phyloP scores from a whole-genome alignment of 768 basidiomycete species.

The Suillus luteus region DNA sequence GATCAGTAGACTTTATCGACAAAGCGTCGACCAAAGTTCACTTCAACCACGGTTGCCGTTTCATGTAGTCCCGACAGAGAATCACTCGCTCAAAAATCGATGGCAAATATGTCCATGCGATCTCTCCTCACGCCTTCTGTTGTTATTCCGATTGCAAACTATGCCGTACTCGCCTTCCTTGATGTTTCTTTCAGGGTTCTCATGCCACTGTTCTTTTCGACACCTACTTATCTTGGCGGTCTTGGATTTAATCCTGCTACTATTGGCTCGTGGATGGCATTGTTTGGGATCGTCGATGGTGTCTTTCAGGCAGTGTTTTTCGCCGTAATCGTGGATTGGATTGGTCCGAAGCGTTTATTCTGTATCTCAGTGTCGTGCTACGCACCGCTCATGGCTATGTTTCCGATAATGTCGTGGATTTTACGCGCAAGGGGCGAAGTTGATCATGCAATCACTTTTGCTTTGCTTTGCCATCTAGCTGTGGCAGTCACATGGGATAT shows the following conservation, averaged over 20 bases:
- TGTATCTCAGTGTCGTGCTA: slow-evolving; percentile 39
- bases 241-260: slow-evolving; percentile 40
- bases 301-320: slow-evolving; percentile 43
- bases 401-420: slow-evolving; percentile 47
- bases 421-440: slow-evolving; percentile 36
- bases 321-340: slow-evolving; percentile 37
- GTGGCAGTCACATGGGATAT: slow-evolving; percentile 39
- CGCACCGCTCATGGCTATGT: slow-evolving; percentile 41
- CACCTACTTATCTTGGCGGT: slow-evolving; percentile 45
- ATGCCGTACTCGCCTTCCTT: slow-evolving; percentile 42
- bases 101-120: slow-evolving; percentile 33
- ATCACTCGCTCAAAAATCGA: background rate
- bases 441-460: slow-evolving; percentile 36
- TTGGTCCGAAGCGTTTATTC: slow-evolving; percentile 47
- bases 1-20: slow-evolving; percentile 4
- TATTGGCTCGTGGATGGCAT: slow-evolving; percentile 44
- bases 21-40: background rate
- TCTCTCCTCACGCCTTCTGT: slow-evolving; percentile 36
- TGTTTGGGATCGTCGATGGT: slow-evolving; percentile 40
- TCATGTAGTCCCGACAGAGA: background rate
- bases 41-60: background rate
- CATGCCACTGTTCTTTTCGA: slow-evolving; percentile 48
- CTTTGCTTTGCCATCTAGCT: slow-evolving; percentile 33
- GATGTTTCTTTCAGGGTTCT: slow-evolving; percentile 43
- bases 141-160: slow-evolving; percentile 45